Evolutionary conservation across 2,329 filamentous ascomycete genomes (phyloP).

Genomic region (Stylonectria norvegica): DNA sequence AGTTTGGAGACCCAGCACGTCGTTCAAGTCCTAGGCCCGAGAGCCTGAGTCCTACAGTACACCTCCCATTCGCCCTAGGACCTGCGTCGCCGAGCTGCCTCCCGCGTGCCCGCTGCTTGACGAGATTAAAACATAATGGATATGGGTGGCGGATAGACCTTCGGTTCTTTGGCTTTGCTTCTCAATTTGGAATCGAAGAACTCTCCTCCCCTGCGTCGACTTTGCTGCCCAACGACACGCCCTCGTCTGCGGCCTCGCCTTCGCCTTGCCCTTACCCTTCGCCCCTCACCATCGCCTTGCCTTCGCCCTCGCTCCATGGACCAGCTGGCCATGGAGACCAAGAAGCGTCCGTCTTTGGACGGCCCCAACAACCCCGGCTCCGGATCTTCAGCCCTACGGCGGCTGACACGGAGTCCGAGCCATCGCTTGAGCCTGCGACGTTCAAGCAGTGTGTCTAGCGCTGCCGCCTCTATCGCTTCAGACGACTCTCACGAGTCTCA

Average conservation of each 20-base stretch:
- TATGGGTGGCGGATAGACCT: conserved; percentile 22
- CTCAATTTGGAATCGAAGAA: neutral
- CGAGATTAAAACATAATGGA: conserved; percentile 25
- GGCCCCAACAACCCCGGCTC: conserved; percentile 24
- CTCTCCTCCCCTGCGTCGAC: too few species aligned
- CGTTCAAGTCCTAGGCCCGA: conserved; percentile 26
- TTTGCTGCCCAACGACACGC: too few species aligned
- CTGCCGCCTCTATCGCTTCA: conserved; percentile 22
- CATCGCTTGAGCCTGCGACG: conserved; percentile 32
- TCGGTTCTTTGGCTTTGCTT: conserved; percentile 1
- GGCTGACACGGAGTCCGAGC: conserved; percentile 30
- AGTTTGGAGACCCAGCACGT: conserved; percentile 6
- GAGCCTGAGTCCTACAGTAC: conserved; percentile 29
- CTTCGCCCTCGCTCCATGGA: too few species aligned
- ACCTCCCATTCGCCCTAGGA: conserved; percentile 29
- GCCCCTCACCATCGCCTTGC: too few species aligned
- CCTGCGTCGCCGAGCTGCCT: conserved; percentile 26
- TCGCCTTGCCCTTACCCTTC: too few species aligned
- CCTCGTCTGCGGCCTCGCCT: too few species aligned
- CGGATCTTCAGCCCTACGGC: conserved; percentile 32
- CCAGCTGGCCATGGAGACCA: conserved; percentile 28
- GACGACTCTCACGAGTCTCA: conserved; percentile 11
- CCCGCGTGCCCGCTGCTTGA: conserved; percentile 12
- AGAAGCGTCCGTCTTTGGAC: conserved; percentile 29
- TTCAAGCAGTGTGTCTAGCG: conserved; percentile 30